Evolutionary conservation across 805 yeast species (phyloP).

Genomic region (Pichia manshurica): DNA sequence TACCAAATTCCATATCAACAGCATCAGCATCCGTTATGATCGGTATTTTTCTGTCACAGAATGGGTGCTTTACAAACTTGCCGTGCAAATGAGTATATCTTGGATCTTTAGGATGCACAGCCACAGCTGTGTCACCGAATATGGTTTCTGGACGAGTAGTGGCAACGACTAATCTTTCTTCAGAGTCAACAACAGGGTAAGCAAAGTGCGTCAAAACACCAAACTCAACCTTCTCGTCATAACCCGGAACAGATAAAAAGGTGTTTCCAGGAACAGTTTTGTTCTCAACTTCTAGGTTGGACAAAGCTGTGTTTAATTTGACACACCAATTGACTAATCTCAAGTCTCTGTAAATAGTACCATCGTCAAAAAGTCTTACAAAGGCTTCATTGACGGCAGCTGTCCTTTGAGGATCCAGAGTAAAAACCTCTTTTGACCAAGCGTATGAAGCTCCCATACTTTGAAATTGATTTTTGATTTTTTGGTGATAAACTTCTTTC

Average conservation of each 20-base stretch:
- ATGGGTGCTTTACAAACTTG: constrained; percentile 84
- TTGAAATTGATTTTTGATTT: constrained; percentile 78
- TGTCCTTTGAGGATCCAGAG: constrained; percentile 72
- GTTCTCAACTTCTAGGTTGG: constrained; percentile 94
- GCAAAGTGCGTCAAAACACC: constrained; percentile 97
- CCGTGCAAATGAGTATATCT: constrained; percentile 95
- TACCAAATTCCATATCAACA: constrained; percentile 98
- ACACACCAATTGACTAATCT: constrained; percentile 97
- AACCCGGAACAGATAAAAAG: constrained; percentile 77
- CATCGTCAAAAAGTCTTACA: constrained; percentile 87
- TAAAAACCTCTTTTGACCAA: constrained; percentile 93
- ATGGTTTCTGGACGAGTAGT: constrained; percentile 98
- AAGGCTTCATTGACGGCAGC: constrained; percentile 87
- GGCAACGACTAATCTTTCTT: constrained; percentile 85
- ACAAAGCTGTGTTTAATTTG: constrained; percentile 87
- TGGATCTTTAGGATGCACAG: constrained; percentile 92
- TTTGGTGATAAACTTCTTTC: constrained; percentile 88
- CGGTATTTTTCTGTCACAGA: constrained; percentile 78
- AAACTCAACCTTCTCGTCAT: constrained; percentile 85
- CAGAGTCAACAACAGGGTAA: constrained; percentile 78
- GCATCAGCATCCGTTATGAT: constrained; percentile 87
- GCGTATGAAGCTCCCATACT: constrained; percentile 95
- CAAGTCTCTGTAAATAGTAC: constrained; percentile 88
- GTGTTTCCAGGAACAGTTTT: constrained; percentile 84
- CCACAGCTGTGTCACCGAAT: constrained; percentile 97